Percentiles rank a stretch among this genome's conserved stretches.
phyloP scores from a whole-genome alignment of 2,329 filamentous ascomycete genomes.

The Claviceps arundinis region DNA sequence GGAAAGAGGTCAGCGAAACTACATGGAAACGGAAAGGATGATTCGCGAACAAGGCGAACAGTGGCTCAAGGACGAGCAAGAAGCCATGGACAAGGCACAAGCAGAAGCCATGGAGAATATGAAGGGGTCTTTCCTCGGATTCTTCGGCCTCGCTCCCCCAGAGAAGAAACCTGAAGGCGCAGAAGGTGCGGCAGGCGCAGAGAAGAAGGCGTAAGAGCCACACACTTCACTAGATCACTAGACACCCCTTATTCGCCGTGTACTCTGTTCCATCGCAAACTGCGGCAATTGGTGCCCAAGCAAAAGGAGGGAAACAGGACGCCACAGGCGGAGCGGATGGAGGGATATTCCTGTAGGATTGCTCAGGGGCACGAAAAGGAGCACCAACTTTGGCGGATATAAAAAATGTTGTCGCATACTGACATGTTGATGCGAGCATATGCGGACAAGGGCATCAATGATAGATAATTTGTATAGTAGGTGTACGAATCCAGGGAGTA shows the following conservation, averaged over 20 bases:
- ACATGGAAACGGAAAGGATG: conserved; percentile 77
- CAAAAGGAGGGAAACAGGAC: background rate
- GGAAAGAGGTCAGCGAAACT: conserved; percentile 81
- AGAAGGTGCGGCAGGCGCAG: conserved; percentile 2
- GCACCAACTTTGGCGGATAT: background rate
- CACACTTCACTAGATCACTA: background rate
- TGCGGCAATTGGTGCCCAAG: background rate
- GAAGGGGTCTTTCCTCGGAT: conserved; percentile 55
- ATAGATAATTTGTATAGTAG: conserved; percentile 4
- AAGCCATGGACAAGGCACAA: conserved; percentile 74
- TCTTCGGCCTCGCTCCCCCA: conserved; percentile 11
- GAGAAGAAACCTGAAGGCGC: conserved; percentile 5
- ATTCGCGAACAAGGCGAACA: conserved; percentile 88
- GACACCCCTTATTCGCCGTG: background rate
- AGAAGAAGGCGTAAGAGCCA: conserved; percentile 9
- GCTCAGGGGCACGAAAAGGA: background rate
- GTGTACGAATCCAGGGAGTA: conserved; percentile 1
- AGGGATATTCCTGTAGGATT: background rate
- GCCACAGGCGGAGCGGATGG: no score
- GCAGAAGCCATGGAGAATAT: conserved; percentile 87
- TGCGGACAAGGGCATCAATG: background rate
- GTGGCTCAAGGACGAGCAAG: conserved; percentile 89
- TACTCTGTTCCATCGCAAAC: background rate
- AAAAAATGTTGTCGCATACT: conserved; percentile 3
- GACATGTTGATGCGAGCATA: background rate